A percentile compares a stretch with the other conserved stretches of the same genome.
phyloP scores from a whole-genome alignment of 2,329 filamentous ascomycete species.

The Phaeosphaeriaceae sp. region DNA sequence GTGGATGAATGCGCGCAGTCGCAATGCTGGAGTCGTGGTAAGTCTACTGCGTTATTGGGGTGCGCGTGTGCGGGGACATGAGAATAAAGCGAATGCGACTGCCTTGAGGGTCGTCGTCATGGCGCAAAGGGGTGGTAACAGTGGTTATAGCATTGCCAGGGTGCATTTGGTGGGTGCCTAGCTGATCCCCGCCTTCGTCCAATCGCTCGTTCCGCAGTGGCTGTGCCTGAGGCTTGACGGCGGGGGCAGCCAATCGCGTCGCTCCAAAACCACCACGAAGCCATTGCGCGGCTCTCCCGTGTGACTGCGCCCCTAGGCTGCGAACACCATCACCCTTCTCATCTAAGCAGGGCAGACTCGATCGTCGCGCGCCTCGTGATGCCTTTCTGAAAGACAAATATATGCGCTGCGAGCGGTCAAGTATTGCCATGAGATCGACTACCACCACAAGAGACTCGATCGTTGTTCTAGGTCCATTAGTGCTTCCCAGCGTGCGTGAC shows the following conservation, averaged over 20 bases:
- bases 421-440: not conserved
- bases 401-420: not conserved
- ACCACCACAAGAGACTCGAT: not conserved
- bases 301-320: conserved; percentile 6
- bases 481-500: not conserved
- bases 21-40: conserved; percentile 7
- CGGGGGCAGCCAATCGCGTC: not conserved
- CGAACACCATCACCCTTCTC: not conserved
- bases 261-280: not conserved
- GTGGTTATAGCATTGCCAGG: conserved; percentile 22
- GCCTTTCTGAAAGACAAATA: not conserved
- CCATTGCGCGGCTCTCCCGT: conserved; percentile 5
- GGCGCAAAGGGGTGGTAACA: conserved; percentile 14
- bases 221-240: conserved; percentile 4
- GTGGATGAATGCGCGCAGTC: conserved; percentile 11
- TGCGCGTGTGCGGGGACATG: conserved; percentile 21
- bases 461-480: not conserved
- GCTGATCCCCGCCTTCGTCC: conserved; percentile 17
- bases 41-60: conserved; percentile 22
- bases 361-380: not conserved
- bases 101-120: conserved; percentile 41
- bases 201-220: conserved; percentile 14
- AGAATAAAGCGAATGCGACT: conserved; percentile 29
- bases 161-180: conserved; percentile 44
- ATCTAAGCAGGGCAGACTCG: conserved; percentile 4